These are phyloP conservation scores for Onygenales sp. DNA, from an alignment of 2,329 filamentous ascomycete genomes.

Conservation along the genomic window DNA sequence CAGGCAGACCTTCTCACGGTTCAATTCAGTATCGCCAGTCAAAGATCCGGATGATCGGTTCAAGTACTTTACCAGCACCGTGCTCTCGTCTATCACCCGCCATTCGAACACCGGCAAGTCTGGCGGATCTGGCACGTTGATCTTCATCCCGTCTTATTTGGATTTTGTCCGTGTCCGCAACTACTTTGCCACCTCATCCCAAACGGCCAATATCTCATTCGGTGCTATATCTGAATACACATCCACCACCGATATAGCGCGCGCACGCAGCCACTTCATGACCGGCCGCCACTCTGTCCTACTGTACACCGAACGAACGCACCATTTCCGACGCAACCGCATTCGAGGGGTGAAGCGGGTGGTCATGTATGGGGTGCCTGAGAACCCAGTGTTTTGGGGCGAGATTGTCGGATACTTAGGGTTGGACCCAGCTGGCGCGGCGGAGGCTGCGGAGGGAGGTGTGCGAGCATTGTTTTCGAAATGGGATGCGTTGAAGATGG, in stretches of 20 bases:
- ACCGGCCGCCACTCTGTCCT: slow-evolving; percentile 72
- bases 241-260: slow-evolving; percentile 64
- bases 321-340: slow-evolving; percentile 86
- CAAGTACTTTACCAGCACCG: slow-evolving; percentile 75
- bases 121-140: slow-evolving; percentile 59
- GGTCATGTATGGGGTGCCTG: slow-evolving; percentile 83
- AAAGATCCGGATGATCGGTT: slow-evolving; percentile 82
- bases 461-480: slow-evolving; percentile 64
- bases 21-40: slow-evolving; percentile 60
- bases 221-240: slow-evolving; percentile 86
- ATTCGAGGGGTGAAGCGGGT: slow-evolving; percentile 72
- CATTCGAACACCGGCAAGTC: slow-evolving; percentile 39
- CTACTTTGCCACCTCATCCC: slow-evolving; percentile 65
- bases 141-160: slow-evolving; percentile 89
- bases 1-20: slow-evolving; percentile 83
- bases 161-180: slow-evolving; percentile 93
- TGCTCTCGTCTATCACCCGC: slow-evolving; percentile 66
- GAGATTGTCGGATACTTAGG: slow-evolving; percentile 35
- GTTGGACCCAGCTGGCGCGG: slow-evolving; percentile 46
- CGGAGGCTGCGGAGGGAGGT: slow-evolving; percentile 46
- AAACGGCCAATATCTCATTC: slow-evolving; percentile 54
- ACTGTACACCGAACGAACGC: slow-evolving; percentile 88
- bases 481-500: slow-evolving; percentile 81
- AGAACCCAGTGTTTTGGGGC: slow-evolving; percentile 56
- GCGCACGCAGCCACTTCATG: slow-evolving; percentile 79